A percentile compares a stretch with the other conserved stretches of the same genome.
Conservation (phyloP, 1,284 basidiomycete genomes). For the Pisolithus thermaeus region DNA sequence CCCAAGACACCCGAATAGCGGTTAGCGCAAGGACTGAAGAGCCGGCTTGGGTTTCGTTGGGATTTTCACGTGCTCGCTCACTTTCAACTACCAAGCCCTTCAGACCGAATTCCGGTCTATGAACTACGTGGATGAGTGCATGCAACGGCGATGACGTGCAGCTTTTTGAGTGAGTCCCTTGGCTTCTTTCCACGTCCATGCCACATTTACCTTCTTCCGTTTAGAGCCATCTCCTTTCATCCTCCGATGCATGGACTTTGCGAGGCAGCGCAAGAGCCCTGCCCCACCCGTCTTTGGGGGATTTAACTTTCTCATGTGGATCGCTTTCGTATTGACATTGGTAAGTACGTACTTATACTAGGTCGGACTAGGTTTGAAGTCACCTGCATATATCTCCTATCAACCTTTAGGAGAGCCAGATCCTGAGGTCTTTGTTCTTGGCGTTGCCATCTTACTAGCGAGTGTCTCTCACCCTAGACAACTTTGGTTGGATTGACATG, state of each 20-base stretch:
- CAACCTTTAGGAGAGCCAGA: constrained; percentile 37
- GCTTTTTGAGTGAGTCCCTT: background rate
- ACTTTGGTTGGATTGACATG: background rate
- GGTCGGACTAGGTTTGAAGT: background rate
- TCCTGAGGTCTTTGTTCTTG: constrained; percentile 49
- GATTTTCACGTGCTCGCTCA: constrained; percentile 1
- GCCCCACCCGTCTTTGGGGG: constrained; percentile 38
- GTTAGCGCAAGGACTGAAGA: constrained; percentile 20
- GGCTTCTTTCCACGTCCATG: too few relatives aligned
- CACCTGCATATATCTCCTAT: constrained; percentile 37
- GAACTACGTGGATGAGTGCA: constrained; percentile 25
- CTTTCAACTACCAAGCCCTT: constrained; percentile 28
- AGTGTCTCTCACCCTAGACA: constrained; percentile 28
- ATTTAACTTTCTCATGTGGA: constrained; percentile 49
- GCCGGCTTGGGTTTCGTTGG: background rate
- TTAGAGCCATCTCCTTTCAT: too few relatives aligned
- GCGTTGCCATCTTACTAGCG: constrained; percentile 75
- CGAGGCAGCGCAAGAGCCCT: too few relatives aligned
- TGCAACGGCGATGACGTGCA: constrained; percentile 22
- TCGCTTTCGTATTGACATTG: constrained; percentile 43
- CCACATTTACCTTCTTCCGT: too few relatives aligned
- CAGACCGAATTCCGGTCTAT: constrained; percentile 29
- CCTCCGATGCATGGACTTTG: too few relatives aligned
- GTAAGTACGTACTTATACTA: constrained; percentile 21
- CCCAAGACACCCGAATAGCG: constrained; percentile 11